phyloP scores from a whole-genome alignment of 331 rosid genomes.

The Stylosanthes scabra region DNA sequence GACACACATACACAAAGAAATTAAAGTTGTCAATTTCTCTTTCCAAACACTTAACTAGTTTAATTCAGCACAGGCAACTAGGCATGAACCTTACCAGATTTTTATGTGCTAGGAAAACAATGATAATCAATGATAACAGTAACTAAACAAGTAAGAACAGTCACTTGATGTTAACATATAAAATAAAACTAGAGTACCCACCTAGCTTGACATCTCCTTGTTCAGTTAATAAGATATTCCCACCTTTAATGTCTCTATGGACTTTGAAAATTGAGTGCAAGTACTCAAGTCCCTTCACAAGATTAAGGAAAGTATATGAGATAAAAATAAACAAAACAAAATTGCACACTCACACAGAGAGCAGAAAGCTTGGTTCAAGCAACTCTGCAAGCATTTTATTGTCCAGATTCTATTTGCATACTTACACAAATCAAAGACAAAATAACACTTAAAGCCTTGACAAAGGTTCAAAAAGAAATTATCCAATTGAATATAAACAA shows the following conservation, averaged over 20 bases:
- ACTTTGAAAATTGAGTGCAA: constrained; percentile 96
- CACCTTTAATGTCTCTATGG: constrained; percentile 98
- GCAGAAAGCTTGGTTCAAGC: constrained; percentile 34
- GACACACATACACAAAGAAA: constrained; percentile 12
- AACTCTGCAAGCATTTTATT: constrained; percentile 3
- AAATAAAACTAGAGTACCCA: constrained; percentile 50
- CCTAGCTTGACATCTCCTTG: constrained; percentile 99
- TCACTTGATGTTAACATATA: constrained; percentile 15
- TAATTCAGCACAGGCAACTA: background rate
- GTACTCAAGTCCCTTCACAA: constrained; percentile 86
- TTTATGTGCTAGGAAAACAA: constrained; percentile 29
- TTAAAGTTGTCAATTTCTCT: constrained; percentile 19
- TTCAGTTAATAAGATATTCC: constrained; percentile 94
- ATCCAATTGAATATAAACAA: constrained; percentile 24
- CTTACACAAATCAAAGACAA: constrained; percentile 20
- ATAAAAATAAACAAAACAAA: constrained; percentile 21
- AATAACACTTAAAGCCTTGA: constrained; percentile 29
- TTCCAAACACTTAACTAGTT: constrained; percentile 13
- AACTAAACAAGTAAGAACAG: constrained; percentile 16
- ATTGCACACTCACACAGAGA: background rate
- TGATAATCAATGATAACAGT: constrained; percentile 23
- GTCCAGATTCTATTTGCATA: constrained; percentile 19
- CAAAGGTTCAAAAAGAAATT: constrained; percentile 26
- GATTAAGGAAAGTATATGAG: constrained; percentile 36
- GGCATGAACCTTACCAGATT: constrained; percentile 18